phyloP scores from a whole-genome alignment of 108 stramenopile genomes.

The Asterionellopsis glacialis region DNA sequence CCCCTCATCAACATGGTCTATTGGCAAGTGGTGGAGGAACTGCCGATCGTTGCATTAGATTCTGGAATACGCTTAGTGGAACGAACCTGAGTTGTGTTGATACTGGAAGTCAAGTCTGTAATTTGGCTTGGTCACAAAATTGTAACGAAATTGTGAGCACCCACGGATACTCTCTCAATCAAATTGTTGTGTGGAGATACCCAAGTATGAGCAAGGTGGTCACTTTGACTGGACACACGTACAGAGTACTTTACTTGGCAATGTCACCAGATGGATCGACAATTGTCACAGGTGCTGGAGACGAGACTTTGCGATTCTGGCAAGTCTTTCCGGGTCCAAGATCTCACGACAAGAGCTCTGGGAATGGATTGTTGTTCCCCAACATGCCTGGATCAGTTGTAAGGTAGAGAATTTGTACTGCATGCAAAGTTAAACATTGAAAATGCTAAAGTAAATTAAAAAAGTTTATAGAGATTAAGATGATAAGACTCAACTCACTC shows the following conservation, averaged over 20 bases:
- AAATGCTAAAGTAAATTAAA: neutral
- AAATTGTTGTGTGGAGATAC: slow-evolving; percentile 86
- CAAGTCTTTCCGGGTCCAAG: slow-evolving; percentile 96
- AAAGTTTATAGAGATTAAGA: too few relatives aligned
- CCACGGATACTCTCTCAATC: slow-evolving; percentile 96
- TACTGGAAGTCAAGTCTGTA: slow-evolving; percentile 98
- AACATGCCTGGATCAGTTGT: slow-evolving; percentile 78
- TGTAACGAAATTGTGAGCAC: slow-evolving; percentile 98
- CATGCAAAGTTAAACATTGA: neutral
- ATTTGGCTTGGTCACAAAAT: slow-evolving; percentile 93
- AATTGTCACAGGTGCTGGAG: slow-evolving; percentile 98
- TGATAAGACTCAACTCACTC: too few relatives aligned
- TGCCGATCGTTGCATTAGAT: slow-evolving; percentile 96
- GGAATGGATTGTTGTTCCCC: slow-evolving; percentile 80
- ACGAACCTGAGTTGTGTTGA: slow-evolving; percentile 82
- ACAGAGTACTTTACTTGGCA: slow-evolving; percentile 94
- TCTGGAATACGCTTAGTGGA: slow-evolving; percentile 96
- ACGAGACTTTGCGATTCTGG: slow-evolving; percentile 99
- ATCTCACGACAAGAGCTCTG: slow-evolving; percentile 62
- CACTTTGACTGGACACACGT: slow-evolving; percentile 95
- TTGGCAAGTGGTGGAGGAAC: slow-evolving; percentile 98
- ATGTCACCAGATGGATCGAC: slow-evolving; percentile 95
- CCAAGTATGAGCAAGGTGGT: slow-evolving; percentile 95
- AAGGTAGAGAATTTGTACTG: slow-evolving; percentile 35
- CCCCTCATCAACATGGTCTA: slow-evolving; percentile 95